Conservation (phyloP, 345 rosid species). For the Salix suchowensis region DNA sequence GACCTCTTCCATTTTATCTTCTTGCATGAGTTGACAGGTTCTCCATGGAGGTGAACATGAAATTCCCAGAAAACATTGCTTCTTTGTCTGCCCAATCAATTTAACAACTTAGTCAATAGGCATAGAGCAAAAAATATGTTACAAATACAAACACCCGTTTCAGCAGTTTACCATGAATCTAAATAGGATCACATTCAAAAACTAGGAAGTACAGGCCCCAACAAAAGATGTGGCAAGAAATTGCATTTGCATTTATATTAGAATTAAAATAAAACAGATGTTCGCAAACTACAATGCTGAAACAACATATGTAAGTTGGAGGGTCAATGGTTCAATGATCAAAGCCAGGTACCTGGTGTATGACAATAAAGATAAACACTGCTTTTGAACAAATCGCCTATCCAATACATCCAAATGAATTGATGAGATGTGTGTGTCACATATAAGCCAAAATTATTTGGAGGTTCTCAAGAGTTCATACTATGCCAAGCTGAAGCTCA, state of each 20-base stretch:
- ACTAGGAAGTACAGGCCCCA: slow-evolving; percentile 5
- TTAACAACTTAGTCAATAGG: slow-evolving; percentile 11
- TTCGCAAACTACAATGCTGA: background rate
- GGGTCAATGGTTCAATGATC: no score
- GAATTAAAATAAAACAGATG: background rate
- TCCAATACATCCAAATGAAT: no score
- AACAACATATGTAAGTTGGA: no score
- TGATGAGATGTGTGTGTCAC: no score
- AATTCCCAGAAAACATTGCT: slow-evolving; percentile 82
- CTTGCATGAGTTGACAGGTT: background rate
- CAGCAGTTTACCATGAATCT: no score
- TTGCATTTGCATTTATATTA: background rate
- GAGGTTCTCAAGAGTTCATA: no score
- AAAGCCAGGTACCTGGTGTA: no score
- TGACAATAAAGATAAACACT: no score
- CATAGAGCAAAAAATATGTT: background rate
- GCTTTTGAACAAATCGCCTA: no score
- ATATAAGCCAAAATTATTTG: no score
- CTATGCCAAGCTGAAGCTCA: no score
- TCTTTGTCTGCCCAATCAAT: slow-evolving; percentile 63
- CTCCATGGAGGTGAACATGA: slow-evolving; percentile 67
- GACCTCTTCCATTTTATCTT: background rate
- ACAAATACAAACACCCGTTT: background rate
- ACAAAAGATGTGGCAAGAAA: background rate
- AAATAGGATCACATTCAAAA: background rate